Conservation (phyloP, 2,329 filamentous ascomycete species). For the Ascochyta pisi region DNA sequence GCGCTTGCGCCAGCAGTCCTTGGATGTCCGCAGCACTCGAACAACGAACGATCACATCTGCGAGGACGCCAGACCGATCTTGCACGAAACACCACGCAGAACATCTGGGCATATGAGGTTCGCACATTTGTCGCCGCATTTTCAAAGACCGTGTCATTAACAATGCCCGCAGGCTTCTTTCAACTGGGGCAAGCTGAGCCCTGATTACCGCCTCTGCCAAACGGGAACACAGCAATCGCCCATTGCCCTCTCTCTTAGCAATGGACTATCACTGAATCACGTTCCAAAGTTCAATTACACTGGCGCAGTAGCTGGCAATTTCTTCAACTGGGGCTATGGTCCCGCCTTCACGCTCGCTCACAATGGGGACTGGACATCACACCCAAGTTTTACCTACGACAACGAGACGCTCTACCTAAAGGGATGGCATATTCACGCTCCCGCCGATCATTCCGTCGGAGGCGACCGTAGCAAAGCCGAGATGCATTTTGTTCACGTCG, state of each 20-base stretch:
- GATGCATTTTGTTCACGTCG: conserved; percentile 58
- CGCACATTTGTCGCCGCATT: not conserved
- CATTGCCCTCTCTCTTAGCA: conserved; percentile 52
- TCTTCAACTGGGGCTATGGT: conserved; percentile 60
- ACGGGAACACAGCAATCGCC: conserved; percentile 60
- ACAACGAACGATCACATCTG: conserved; percentile 19
- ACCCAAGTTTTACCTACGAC: conserved; percentile 55
- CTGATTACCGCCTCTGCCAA: conserved; percentile 56
- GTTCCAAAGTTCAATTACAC: conserved; percentile 54
- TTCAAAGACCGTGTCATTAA: conserved; percentile 38
- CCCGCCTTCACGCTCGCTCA: conserved; percentile 53
- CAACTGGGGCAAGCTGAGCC: conserved; percentile 51
- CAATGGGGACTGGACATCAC: conserved; percentile 46
- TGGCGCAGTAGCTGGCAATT: conserved; percentile 45
- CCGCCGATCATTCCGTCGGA: conserved; percentile 58
- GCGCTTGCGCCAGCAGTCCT: conserved; percentile 14
- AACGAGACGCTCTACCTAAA: conserved; percentile 57
- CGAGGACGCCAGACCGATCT: conserved; percentile 12
- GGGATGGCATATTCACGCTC: conserved; percentile 61
- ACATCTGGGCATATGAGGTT: conserved; percentile 29
- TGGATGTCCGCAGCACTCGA: conserved; percentile 26
- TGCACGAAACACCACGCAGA: conserved; percentile 18
- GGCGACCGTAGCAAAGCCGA: conserved; percentile 55
- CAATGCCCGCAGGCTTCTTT: conserved; percentile 39
- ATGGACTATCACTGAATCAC: conserved; percentile 53